Evolutionary conservation across 225 moss, liverwort and hornwort species (phyloP).

Genomic region (Bryoerythrophyllum caledonicum): DNA sequence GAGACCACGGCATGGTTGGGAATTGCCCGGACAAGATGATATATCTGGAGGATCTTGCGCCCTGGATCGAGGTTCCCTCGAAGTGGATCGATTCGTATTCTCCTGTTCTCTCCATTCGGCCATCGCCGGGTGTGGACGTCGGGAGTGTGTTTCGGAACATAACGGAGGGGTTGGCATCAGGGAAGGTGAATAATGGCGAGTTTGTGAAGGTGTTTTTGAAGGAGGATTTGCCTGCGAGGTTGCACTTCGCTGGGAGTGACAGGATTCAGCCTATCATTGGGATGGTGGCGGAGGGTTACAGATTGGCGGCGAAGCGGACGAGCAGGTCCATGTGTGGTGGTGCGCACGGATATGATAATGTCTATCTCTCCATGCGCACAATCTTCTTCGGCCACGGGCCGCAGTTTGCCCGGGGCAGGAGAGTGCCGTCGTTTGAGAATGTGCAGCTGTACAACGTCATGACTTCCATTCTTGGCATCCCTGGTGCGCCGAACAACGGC

Average conservation of each 20-base stretch:
- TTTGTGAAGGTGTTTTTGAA: conserved; percentile 55
- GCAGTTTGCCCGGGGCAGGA: conserved; percentile 51
- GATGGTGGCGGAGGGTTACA: conserved; percentile 60
- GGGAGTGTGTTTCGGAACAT: conserved; percentile 35
- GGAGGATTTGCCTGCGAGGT: conserved; percentile 48
- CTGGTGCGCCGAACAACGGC: conserved; percentile 52
- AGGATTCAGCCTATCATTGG: conserved; percentile 71
- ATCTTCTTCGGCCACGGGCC: conserved; percentile 61
- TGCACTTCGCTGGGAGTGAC: conserved; percentile 43
- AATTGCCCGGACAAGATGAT: conserved; percentile 53
- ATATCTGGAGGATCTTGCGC: conserved; percentile 51
- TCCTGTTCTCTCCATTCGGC: conserved; percentile 49
- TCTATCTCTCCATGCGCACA: conserved; percentile 56
- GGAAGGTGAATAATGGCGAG: conserved; percentile 53
- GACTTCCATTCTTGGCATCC: conserved; percentile 50
- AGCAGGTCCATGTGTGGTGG: conserved; percentile 40
- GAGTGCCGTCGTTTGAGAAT: conserved; percentile 54
- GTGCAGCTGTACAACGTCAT: conserved; percentile 58
- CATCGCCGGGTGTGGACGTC: conserved; percentile 46
- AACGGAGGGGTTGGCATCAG: conserved; percentile 31
- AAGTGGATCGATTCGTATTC: conserved; percentile 41
- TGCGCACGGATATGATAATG: conserved; percentile 60
- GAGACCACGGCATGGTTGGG: conserved; percentile 66
- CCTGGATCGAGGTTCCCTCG: conserved; percentile 39
- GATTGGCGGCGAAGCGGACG: conserved; percentile 37